Percentiles rank a stretch among this genome's conserved stretches.
Evolutionary conservation across 2,329 filamentous ascomycete genomes (phyloP).

Genomic region (Aspergillus aculeatus): DNA sequence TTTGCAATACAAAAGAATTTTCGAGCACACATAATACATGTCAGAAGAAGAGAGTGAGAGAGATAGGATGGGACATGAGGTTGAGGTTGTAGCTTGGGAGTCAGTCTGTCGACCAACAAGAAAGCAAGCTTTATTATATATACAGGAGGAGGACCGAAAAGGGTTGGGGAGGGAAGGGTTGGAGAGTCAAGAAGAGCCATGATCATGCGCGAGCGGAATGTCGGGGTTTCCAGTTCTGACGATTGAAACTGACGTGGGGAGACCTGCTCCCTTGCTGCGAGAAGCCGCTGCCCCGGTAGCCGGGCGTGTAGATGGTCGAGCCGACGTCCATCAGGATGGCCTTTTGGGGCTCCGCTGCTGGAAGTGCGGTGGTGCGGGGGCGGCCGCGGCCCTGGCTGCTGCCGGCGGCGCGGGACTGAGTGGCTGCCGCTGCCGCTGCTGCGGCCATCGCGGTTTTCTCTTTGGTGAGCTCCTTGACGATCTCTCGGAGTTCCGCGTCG

Average conservation of each 20-base stretch:
- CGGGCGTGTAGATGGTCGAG: conserved; percentile 31
- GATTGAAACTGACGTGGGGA: conserved; percentile 32
- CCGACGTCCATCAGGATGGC: conserved; percentile 48
- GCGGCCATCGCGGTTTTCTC: conserved; percentile 18
- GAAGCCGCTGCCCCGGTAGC: conserved; percentile 25
- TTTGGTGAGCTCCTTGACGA: conserved; percentile 63
- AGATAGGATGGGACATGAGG: conserved; percentile 10
- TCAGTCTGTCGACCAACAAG: conserved; percentile 6
- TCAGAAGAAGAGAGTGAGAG: conserved; percentile 3
- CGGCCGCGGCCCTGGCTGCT: conserved; percentile 23
- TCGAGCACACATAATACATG: conserved; percentile 24
- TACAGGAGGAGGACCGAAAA: conserved; percentile 10
- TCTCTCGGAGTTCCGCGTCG: conserved; percentile 70
- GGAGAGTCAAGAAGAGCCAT: background rate
- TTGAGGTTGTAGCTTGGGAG: conserved; percentile 10
- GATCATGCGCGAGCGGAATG: conserved; percentile 29
- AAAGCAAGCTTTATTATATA: conserved; percentile 14
- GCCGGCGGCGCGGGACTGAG: conserved; percentile 4
- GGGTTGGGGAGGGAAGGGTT: background rate
- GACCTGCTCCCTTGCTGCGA: conserved; percentile 30
- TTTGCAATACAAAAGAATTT: conserved; percentile 11
- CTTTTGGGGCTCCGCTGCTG: conserved; percentile 42
- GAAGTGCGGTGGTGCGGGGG: conserved; percentile 27
- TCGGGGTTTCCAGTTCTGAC: conserved; percentile 34
- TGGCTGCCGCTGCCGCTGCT: conserved; percentile 2